Evolutionary conservation across 176 grass and related monocot species (phyloP), one percentile per base, ranked within the genome.

Genomic region (Pontederia crassipes): DNA sequence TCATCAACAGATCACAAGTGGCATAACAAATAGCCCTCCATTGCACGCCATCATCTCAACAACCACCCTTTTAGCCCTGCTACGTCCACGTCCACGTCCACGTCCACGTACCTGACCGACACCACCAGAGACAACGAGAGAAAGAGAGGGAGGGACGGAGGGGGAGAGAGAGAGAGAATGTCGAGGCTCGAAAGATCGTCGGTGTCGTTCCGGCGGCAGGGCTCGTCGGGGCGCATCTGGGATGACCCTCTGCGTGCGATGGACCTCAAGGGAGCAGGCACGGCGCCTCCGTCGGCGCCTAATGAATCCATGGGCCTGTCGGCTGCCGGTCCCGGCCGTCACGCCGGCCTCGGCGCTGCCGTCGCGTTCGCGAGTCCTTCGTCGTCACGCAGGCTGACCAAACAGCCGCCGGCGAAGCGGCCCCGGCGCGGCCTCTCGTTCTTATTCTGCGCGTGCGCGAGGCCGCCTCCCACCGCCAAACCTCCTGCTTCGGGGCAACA

Each of bases 161-260:
- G 2, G 13, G n/a, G 26, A 47, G 32, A 32, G 51, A 69, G 52
- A 57, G 13, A 8, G 13, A 29, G 26, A 14, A 72, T 72, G 69
- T 72, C 69, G 46, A 72, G 13, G 56, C 57, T 72, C 46, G 56
- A 72, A 18, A 45, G 69, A 50, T 72, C 69, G 3, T 51, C 69
- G 13, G 56, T 59, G 47, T 72, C 69, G 47, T 72, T 72, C 56
- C 69, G 69, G 20, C 56, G 69, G 57, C 69, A 72, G 12, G 69
- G 69, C 12, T 72, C 69, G 12, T 72, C 69, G 47, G 69, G 69
- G 1, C 46, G 15, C 17, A 72, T 72, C 28, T 72, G 69, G 69
- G 47, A 72, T 46, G 69, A 49, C 10, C 67, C 67, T 1, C 6
- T 48, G 1, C 17, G 47, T 12, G 57, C 9, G 12, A 59, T 52